Evolutionary conservation across 768 basidiomycete genomes (phyloP).

Genomic region (Russula sp.): DNA sequence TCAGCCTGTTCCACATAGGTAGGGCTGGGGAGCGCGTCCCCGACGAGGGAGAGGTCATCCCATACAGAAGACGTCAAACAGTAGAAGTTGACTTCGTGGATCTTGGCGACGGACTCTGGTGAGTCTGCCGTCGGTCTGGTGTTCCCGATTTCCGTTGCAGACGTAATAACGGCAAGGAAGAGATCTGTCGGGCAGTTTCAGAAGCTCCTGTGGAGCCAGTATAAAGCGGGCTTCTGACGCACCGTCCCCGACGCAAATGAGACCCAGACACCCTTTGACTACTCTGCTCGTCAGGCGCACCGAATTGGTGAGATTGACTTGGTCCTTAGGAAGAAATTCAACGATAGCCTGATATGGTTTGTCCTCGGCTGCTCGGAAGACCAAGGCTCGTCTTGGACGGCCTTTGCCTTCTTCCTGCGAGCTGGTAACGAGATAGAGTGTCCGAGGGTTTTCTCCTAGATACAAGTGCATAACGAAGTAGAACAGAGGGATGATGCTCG

Average conservation of each 20-base stretch:
- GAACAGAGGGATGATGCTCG: too few species aligned
- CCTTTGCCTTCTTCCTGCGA: slow-evolving; percentile 59
- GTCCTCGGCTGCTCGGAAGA: slow-evolving; percentile 59
- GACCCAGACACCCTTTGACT: slow-evolving; percentile 79
- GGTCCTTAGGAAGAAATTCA: slow-evolving; percentile 71
- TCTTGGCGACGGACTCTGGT: slow-evolving; percentile 69
- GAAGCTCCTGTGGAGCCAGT: not conserved
- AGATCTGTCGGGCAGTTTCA: slow-evolving; percentile 45
- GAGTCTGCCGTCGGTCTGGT: slow-evolving; percentile 51
- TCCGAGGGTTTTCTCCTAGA: slow-evolving; percentile 59
- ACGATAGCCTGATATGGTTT: slow-evolving; percentile 66
- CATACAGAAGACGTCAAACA: slow-evolving; percentile 77
- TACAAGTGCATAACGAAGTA: slow-evolving; percentile 62
- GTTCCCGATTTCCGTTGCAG: slow-evolving; percentile 70
- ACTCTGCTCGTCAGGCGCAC: slow-evolving; percentile 63
- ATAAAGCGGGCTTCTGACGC: slow-evolving; percentile 24
- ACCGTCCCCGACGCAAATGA: slow-evolving; percentile 71
- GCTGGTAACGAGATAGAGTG: slow-evolving; percentile 67
- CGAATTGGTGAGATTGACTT: slow-evolving; percentile 61
- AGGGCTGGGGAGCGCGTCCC: slow-evolving; percentile 49
- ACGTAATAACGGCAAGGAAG: slow-evolving; percentile 78
- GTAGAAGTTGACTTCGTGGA: slow-evolving; percentile 87
- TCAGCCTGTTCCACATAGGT: slow-evolving; percentile 52
- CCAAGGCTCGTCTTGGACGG: slow-evolving; percentile 54
- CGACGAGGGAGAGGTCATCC: slow-evolving; percentile 62